Evolutionary conservation across 2,329 filamentous ascomycete genomes (phyloP).

Genomic region (Colletotrichum salicis): DNA sequence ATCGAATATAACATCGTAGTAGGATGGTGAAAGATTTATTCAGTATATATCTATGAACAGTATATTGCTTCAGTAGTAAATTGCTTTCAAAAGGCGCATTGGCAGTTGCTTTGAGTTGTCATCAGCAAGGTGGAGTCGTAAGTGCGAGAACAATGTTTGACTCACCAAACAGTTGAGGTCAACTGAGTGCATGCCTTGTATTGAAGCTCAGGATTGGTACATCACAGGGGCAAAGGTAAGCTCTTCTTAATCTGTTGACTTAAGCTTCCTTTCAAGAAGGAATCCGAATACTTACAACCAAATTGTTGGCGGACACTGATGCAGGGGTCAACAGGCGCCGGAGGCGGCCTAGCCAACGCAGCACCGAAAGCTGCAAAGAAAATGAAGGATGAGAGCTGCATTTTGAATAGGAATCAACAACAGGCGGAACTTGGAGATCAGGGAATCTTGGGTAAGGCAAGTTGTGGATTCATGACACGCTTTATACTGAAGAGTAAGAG

Average conservation of each 20-base stretch:
- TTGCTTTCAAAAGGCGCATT: background rate
- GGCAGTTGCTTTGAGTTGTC: background rate
- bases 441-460: background rate
- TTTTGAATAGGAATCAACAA: background rate
- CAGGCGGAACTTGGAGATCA: no score
- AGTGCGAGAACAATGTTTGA: background rate
- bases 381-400: background rate
- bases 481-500: background rate
- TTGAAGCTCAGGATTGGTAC: no score
- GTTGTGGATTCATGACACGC: background rate
- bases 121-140: background rate
- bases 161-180: background rate
- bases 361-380: background rate
- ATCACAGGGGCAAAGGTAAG: background rate
- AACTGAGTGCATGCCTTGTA: background rate
- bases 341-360: background rate
- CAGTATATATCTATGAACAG: background rate
- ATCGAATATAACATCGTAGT: no score
- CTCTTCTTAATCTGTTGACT: background rate
- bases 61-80: background rate
- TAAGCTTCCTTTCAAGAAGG: background rate
- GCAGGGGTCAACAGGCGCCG: background rate
- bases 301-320: background rate
- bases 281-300: rapidly evolving
- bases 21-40: no score